phyloP scores from a whole-genome alignment of 768 basidiomycete genomes.

The Hebeloma cylindrosporum region DNA sequence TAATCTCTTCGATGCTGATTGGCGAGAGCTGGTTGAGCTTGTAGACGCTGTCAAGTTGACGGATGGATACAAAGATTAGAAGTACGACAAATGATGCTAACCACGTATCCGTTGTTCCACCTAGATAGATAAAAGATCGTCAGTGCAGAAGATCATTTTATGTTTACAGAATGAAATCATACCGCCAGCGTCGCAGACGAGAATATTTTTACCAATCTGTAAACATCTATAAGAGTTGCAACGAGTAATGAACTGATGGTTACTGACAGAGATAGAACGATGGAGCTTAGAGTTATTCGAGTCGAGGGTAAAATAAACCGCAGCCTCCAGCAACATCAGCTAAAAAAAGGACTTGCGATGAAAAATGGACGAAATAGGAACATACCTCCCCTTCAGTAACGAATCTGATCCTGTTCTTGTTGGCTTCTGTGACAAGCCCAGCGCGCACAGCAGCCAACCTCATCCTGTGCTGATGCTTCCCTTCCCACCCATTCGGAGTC shows the following conservation, averaged over 20 bases:
- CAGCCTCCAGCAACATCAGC: constrained; percentile 13
- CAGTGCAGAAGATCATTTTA: not conserved
- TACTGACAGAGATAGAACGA: too few relatives aligned
- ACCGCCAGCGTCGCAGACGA: constrained; percentile 35
- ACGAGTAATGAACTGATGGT: not conserved
- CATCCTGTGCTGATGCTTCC: constrained; percentile 21
- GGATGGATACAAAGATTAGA: not conserved
- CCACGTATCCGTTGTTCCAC: constrained; percentile 22
- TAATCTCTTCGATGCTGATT: constrained; percentile 12
- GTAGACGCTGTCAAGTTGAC: constrained; percentile 8
- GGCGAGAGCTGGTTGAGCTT: constrained; percentile 6
- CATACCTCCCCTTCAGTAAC: constrained; percentile 25
- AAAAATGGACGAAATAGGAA: not conserved
- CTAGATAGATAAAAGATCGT: constrained; percentile 2
- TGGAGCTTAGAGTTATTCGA: too few relatives aligned
- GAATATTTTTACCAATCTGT: constrained; percentile 20
- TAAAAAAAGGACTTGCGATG: not conserved
- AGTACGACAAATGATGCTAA: not conserved
- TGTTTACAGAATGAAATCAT: not conserved
- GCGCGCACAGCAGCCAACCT: constrained; percentile 24
- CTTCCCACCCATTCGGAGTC: constrained; percentile 28
- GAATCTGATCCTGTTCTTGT: constrained; percentile 18
- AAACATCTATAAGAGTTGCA: not conserved
- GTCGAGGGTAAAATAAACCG: constrained; percentile 17
- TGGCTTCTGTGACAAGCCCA: constrained; percentile 15